Percentiles rank a stretch among this genome's conserved stretches.
Conservation (phyloP, 192 early-diverging fungal species). For the Backusella macrospora region DNA sequence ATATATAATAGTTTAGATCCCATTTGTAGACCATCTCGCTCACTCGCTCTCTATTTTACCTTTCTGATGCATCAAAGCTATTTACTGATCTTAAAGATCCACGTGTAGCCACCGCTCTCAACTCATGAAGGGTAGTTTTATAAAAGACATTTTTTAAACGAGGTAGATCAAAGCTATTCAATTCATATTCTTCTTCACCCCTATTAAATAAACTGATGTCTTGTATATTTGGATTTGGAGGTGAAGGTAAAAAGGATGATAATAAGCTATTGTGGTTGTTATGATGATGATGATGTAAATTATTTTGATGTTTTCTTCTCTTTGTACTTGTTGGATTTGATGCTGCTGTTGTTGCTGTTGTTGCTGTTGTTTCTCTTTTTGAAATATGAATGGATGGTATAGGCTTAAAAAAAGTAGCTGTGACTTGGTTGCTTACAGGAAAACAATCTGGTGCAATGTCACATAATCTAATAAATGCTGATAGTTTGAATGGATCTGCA, state of each 20-base stretch:
- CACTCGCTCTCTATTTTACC: neutral
- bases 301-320: no score
- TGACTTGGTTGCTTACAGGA: neutral
- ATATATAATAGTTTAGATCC: no score
- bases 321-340: no score
- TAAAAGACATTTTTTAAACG: slow-evolving; percentile 1
- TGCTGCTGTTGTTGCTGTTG: neutral
- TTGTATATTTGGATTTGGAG: neutral
- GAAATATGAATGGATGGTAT: neutral
- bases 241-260: neutral
- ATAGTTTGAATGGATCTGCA: slow-evolving; percentile 27
- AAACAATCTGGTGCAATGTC: slow-evolving; percentile 35
- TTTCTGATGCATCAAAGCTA: neutral
- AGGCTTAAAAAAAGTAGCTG: neutral
- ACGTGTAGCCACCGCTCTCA: neutral
- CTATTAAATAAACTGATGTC: neutral
- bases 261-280: neutral
- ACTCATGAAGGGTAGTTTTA: slow-evolving; percentile 8
- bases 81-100: neutral
- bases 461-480: slow-evolving; percentile 32
- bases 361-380: neutral
- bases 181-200: no score
- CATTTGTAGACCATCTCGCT: no score
- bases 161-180: neutral
- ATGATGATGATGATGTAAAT: no score